Evolutionary conservation across 2,329 filamentous ascomycete genomes (phyloP), one percentile per base, ranked within the genome.

Genomic region (Fusarium acutatum): DNA sequence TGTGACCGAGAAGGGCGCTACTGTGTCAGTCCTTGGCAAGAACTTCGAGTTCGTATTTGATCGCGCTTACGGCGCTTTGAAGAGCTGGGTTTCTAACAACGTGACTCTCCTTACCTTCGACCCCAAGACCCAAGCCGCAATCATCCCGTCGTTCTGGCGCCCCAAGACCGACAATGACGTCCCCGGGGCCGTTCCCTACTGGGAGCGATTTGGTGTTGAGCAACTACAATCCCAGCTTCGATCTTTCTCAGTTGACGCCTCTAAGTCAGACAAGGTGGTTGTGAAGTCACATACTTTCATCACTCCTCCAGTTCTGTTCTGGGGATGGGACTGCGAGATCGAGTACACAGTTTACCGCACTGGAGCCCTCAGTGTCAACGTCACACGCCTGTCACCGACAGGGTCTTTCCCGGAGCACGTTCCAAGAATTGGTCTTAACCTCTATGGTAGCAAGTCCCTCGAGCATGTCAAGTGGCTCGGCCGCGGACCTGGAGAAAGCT

Each of bases 91-190:
- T 6, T 77, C 80, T 24, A 77, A 80, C 44, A 78, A 79, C 59
- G 71, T 79, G 38, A 54, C 79, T 0, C 68, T 88, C 1, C 78
- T 87, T 17, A 80, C 75, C 13, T 56, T 75, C 2, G 80, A 83
- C 53, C 80, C 84, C 2, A 77, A 69, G 40, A 81, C 80, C 7
- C 74, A 79, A 13, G 79, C 81, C 7, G 84, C 83, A 28, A 79
- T 86, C 22, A 75, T 80, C 14, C 84, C 88, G 3, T 83, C 84
- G 11, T 89, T 93, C 80, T 92, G 90, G 86, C 88, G 91, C 9
- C 88, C 91, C 0, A 86, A 87, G 20, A 93, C 90, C 0, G 89
- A 93, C 79, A 93, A 93, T 74, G 91, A 93, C 75, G 82, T 83
- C 0, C 85, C 87, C 0, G 77, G 81, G 22, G 87, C 88, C 17